phyloP scores from a whole-genome alignment of 106 monocot genomes.

The Amphibolis antarctica region DNA sequence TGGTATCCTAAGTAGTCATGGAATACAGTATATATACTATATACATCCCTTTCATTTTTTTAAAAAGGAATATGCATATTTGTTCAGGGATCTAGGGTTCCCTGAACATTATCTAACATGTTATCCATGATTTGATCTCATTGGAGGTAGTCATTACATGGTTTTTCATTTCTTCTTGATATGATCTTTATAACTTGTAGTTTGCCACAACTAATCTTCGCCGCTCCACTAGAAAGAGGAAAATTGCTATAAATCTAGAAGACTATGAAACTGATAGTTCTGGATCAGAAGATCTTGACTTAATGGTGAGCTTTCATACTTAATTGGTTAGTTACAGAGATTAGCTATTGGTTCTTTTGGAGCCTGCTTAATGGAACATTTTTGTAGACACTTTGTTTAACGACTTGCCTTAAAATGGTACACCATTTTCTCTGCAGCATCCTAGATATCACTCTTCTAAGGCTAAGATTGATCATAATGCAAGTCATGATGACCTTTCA shows the following conservation, averaged over 20 bases:
- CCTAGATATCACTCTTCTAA: constrained; percentile 59
- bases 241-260: constrained; percentile 65
- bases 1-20: no score
- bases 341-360: constrained; percentile 25
- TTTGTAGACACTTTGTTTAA: background rate
- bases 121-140: no score
- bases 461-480: constrained; percentile 46
- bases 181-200: constrained; percentile 23
- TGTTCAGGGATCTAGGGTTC: no score
- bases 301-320: constrained; percentile 83
- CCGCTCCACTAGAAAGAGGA: constrained; percentile 93
- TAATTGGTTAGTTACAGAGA: constrained; percentile 39
- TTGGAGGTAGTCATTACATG: background rate
- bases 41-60: no score
- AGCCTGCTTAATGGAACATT: constrained; percentile 5
- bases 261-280: constrained; percentile 87
- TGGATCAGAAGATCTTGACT: constrained; percentile 73
- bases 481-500: constrained; percentile 38
- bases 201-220: constrained; percentile 60
- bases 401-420: background rate
- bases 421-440: constrained; percentile 27
- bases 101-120: no score
- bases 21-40: no score
- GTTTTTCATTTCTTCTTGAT: background rate
- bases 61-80: no score